Evolutionary conservation across 495 filamentous ascomycete genomes (phyloP), one percentile per base, ranked within the genome.

Genomic region (Aspergillus leporis): DNA sequence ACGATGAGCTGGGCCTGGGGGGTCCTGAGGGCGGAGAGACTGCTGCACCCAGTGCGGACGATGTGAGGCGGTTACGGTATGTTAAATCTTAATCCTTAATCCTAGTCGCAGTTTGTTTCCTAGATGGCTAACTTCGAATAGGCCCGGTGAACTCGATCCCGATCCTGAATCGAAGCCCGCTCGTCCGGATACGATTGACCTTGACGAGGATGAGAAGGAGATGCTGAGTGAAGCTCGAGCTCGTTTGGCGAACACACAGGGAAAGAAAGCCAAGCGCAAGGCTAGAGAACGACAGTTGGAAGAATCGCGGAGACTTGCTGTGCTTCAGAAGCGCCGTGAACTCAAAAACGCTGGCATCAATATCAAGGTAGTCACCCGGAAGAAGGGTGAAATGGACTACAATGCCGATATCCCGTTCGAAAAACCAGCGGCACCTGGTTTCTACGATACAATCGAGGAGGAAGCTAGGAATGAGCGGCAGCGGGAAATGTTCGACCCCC

Each of bases 151-250:
- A 76, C 81, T 96, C 38, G 94, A 98, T 62, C 93, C 94, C 19
- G 93, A 97, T 64, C 93, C 94, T 8, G 94, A 98, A 75, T 94
- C 89, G 48, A 96, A 97, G 69, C 94, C 95, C 31, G 94, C 94
- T n/a, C 84, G 92, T 30, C 95, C 94, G 43, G 94, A 98, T 69
- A 97, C 95, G 3, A 93, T 98, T 69, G 94, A 98, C 74, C 82
- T 98, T 55, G 94, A 98, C 67, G 94, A 98, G 76, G 94, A 98
- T 68, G 95, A 98, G 72, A 98, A 98, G 78, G 95, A 98, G 70
- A 98, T 98, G 94, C 77, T 98, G 64, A 97, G 92, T 71, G 94
- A 98, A 75, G 94, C 94, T 53, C 90, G 94, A 66, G 94, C 94
- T 56, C 89, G 94, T 75, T 78, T 98, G 56, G 94, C 95, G 38